Base-by-base conservation (phyloP, 1,284 basidiomycete species). In the Inonotus hispidus region DNA sequence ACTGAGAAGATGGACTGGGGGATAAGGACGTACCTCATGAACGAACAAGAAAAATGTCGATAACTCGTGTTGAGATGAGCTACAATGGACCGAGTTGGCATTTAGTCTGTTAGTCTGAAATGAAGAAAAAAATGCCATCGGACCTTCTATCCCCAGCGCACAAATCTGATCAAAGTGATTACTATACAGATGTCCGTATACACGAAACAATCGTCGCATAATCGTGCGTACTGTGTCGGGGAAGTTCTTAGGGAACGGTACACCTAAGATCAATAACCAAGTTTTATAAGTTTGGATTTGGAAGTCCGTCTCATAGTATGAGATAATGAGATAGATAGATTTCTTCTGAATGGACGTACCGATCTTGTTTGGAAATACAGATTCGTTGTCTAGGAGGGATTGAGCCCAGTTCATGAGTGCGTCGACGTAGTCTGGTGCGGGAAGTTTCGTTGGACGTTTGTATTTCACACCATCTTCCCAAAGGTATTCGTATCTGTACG, bases 351-450 rank as follows among this genome's bases (percentile, higher is more conserved):
- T n/a, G 23, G 32, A 37, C 75, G 59, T 65, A 90, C 95, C 96
- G 66, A 98, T 94, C 74, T 91, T 93, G 74, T 94, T 95, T 1
- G 97, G 97, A 74, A 99, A 99, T 54, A 95, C 77, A 50, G 80
- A 81, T 70, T 97, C 95, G 71, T 99, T 94, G 71, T 99, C 97
- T 53, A 99, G 79, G 60, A 97, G 81, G 50, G 81, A 82, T 74
- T 99, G 97, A 7, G 94, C 89, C 97, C 97, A 99, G 72, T 95
- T 98, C 95, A 99, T 98, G 61, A 99, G 79, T 23, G 93, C 92
- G 71, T 99, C 97, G 59, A 99, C 95, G 72, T 99, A 99, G 62
- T 97, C 95, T 1, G 95, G 94, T 0, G 95, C 95, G 3, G 92
- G 85, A 23, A 98, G 83, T 71, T 95, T 95, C 3, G 94, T 94